These are phyloP conservation scores for Penicillium paxilli DNA, from an alignment of 495 filamentous ascomycete species.

Conservation along the genomic window DNA sequence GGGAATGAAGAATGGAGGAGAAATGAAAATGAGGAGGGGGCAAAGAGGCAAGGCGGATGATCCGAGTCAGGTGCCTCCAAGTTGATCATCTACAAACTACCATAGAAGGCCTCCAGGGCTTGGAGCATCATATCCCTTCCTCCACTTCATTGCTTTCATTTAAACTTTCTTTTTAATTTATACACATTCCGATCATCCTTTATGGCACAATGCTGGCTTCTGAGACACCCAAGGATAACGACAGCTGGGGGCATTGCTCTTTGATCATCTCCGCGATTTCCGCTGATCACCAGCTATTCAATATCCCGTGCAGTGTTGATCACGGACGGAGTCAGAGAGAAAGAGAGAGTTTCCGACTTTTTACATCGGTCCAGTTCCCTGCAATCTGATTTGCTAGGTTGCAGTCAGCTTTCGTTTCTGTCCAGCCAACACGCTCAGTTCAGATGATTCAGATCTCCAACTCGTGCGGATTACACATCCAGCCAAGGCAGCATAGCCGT, in stretches of 20 bases:
- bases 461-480: background rate
- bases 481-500: no score
- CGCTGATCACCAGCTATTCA: slow-evolving; percentile 1
- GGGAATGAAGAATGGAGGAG: no score
- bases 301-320: background rate
- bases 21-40: no score
- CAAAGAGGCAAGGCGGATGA: background rate
- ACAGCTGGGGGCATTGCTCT: background rate
- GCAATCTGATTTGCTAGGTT: background rate
- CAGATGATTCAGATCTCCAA: background rate
- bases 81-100: no score
- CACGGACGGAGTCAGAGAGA: no score
- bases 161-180: background rate
- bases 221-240: background rate
- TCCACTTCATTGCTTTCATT: background rate
- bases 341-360: background rate
- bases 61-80: slow-evolving; percentile 19
- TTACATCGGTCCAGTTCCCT: background rate
- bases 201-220: background rate
- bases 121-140: background rate
- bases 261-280: slow-evolving; percentile 11
- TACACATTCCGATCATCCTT: no score
- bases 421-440: background rate
- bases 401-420: background rate
- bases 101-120: no score